Base-by-base conservation (phyloP, 345 rosid species). In the Ceriops zippeliana region DNA sequence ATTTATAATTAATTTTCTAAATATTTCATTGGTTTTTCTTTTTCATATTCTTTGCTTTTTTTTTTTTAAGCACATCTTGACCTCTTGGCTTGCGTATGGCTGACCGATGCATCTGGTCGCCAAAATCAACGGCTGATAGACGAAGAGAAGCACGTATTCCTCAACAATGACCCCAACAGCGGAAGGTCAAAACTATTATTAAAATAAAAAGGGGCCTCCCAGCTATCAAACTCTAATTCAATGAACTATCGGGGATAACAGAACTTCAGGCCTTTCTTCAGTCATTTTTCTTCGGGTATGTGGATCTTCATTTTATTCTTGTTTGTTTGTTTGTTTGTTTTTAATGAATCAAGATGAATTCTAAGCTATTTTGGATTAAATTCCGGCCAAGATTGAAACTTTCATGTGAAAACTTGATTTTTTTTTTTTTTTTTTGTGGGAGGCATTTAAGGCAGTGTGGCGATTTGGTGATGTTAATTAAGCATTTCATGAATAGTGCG, bases 391-490 rank as follows among this genome's bases (percentile, higher is more conserved):
- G 20, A 54, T 10, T 22, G 27, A 22, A 7, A 13, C 13, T 54
- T 22, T 54, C 24, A 10, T 2, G 16, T 7, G 27, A n/a, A 21
- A 21, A 7, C 7, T 22, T 8, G 10, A 24, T 53, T 20, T 1
- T 21, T 0, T 54, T 9, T 38, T 38, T 10, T 38, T 38, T 38
- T 11, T 1, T 2, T 22, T 54, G 6, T 9, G 10, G 4, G 22
- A 13, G 58, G 27, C 9, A 26, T 54, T 54, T 21, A 54, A n/a
- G 58, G 24, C 31, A 56, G 62, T 7, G 63, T 13, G 72, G 63
- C 24, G 9, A 0, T 51, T n/a, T 6, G 37, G 59, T 79, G 76
- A 87, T 87, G 89, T 69, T 82, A 62, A 56, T 72, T 64, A 75
- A 30, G 61, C 79, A 80, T 58, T 86, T 82, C 37, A 34, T 83